These are phyloP conservation scores for Mallotus repandus DNA, from an alignment of 441 rosid genomes.

Conservation along the genomic window DNA sequence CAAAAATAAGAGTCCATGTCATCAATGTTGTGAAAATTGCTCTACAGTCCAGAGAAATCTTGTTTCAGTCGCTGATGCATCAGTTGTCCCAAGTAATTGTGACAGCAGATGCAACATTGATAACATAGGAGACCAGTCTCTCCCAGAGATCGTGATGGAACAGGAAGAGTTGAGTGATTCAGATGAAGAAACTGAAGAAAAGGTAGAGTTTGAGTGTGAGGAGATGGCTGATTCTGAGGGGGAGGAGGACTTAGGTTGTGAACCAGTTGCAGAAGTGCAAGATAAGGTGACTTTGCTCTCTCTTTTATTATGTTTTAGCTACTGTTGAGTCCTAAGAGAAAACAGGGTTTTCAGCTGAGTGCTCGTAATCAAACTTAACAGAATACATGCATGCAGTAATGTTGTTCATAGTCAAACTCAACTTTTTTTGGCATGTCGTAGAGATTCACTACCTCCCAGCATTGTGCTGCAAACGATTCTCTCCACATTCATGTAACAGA, in stretches of 20 bases:
- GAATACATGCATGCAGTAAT: background rate
- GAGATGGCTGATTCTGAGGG: constrained; percentile 99
- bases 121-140: constrained; percentile 49
- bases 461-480: background rate
- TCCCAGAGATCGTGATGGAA: constrained; percentile 92
- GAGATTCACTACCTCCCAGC: background rate
- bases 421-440: background rate
- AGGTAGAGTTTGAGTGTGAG: constrained; percentile 96
- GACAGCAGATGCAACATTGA: constrained; percentile 36
- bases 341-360: background rate
- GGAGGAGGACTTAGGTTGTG: constrained; percentile 61
- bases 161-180: constrained; percentile 98
- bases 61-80: constrained; percentile 34
- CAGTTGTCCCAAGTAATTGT: constrained; percentile 33
- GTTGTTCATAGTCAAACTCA: background rate
- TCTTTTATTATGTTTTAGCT: constrained; percentile 12
- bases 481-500: too few species aligned
- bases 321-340: constrained; percentile 6
- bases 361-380: background rate
- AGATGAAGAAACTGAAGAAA: constrained; percentile 86
- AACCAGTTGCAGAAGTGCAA: constrained; percentile 42
- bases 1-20: constrained; percentile 28
- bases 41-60: constrained; percentile 16
- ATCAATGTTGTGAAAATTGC: constrained; percentile 25
- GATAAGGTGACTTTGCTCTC: constrained; percentile 47